Percentiles rank a stretch among this genome's conserved stretches.
phyloP scores from a whole-genome alignment of 129 eudicot genomes.

The Tagetes erecta region DNA sequence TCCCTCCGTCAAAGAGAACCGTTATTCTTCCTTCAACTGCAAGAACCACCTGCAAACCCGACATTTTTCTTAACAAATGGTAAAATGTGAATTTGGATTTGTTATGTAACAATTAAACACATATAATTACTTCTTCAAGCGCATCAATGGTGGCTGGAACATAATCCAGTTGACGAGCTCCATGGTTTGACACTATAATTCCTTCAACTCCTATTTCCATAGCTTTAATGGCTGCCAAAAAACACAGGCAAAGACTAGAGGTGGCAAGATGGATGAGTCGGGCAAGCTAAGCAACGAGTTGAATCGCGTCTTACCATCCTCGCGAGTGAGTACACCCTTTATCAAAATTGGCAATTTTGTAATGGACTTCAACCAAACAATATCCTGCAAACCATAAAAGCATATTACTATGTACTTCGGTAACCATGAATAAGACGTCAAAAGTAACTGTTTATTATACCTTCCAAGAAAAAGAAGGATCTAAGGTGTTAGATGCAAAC shows the following conservation, averaged over 20 bases:
- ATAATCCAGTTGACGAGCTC: constrained; percentile 92
- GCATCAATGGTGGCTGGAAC: constrained; percentile 73
- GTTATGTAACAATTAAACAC: background rate
- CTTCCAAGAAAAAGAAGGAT: constrained; percentile 80
- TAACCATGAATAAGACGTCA: background rate
- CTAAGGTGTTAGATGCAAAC: constrained; percentile 47
- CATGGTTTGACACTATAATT: constrained; percentile 83
- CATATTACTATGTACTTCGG: background rate
- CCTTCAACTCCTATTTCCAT: constrained; percentile 79
- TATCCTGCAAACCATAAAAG: constrained; percentile 55
- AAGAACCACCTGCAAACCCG: constrained; percentile 48
- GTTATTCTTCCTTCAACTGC: constrained; percentile 71
- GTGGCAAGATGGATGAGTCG: background rate
- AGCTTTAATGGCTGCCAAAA: constrained; percentile 65
- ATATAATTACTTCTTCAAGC: constrained; percentile 67
- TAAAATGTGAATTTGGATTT: background rate
- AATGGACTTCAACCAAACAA: constrained; percentile 72
- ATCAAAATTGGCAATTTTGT: constrained; percentile 75
- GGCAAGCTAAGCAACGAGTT: background rate
- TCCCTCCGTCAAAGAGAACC: constrained; percentile 74
- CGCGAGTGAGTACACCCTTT: constrained; percentile 73
- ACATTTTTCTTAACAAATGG: background rate
- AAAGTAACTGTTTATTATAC: constrained; percentile 33
- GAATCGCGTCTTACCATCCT: constrained; percentile 63
- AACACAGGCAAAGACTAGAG: background rate